These are phyloP conservation scores for Suillus bovinus DNA, from an alignment of 768 basidiomycete species.

Conservation along the genomic window DNA sequence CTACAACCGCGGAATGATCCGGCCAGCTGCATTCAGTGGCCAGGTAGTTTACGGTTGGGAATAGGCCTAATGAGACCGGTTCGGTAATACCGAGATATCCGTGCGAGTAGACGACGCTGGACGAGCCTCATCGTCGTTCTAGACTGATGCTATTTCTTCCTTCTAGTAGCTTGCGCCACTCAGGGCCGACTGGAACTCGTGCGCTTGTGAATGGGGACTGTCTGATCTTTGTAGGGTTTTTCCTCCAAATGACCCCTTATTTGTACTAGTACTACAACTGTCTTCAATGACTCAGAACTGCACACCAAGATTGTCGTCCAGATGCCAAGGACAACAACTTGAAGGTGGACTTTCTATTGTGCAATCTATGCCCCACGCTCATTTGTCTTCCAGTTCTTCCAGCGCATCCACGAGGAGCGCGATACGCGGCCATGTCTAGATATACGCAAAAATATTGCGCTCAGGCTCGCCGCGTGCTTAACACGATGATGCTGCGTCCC, in stretches of 20 bases:
- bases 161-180: constrained; percentile 4
- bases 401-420: neutral
- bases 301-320: too few species aligned
- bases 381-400: neutral
- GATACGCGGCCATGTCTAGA: constrained; percentile 83
- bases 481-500: constrained; percentile 68
- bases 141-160: neutral
- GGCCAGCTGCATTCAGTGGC: too few species aligned
- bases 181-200: neutral
- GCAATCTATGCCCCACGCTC: neutral
- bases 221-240: neutral
- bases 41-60: too few species aligned
- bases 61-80: too few species aligned
- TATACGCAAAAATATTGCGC: constrained; percentile 63
- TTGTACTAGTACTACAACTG: too few species aligned
- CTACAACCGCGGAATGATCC: too few species aligned
- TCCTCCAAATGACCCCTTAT: too few species aligned
- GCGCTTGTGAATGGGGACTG: neutral
- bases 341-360: neutral
- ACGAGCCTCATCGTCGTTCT: neutral
- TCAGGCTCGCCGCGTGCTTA: constrained; percentile 92
- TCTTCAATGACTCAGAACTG: too few species aligned
- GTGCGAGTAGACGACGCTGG: too few species aligned
- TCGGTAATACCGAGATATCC: too few species aligned
- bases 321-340: neutral